These are phyloP conservation scores for Balakata baccata DNA, from an alignment of 345 rosid species.

Conservation along the genomic window DNA sequence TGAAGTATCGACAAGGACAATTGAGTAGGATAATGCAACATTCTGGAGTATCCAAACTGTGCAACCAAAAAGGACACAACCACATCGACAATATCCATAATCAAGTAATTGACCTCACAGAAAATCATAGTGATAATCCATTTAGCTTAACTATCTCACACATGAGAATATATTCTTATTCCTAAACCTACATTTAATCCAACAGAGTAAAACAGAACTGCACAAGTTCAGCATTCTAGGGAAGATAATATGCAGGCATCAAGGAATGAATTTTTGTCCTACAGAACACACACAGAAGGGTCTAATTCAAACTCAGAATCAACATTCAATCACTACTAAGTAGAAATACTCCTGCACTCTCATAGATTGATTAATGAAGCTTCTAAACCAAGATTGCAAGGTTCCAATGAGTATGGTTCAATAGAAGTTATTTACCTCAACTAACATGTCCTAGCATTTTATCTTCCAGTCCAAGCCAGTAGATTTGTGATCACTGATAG, in stretches of 20 bases:
- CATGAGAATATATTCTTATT: neutral
- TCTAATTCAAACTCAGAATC: too few relatives aligned
- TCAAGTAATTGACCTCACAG: neutral
- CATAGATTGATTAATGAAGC: too few relatives aligned
- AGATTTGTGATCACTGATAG: too few relatives aligned
- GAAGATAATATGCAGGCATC: neutral
- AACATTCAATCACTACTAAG: too few relatives aligned
- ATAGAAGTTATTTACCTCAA: neutral
- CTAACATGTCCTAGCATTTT: neutral
- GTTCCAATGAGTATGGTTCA: too few relatives aligned
- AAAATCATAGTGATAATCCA: neutral
- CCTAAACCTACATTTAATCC: neutral
- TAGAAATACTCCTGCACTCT: too few relatives aligned
- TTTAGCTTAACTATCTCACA: neutral
- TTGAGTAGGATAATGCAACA: neutral
- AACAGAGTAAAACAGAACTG: neutral
- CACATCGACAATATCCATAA: neutral
- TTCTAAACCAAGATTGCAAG: too few relatives aligned
- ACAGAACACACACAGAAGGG: neutral
- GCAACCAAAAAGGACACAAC: neutral
- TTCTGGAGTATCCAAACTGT: neutral
- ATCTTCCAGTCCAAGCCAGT: neutral
- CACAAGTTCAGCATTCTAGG: neutral
- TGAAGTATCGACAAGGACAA: neutral
- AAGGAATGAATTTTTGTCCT: neutral